phyloP scores from a whole-genome alignment of 1,284 basidiomycete genomes.

The Kalmanozyma brasiliensis region DNA sequence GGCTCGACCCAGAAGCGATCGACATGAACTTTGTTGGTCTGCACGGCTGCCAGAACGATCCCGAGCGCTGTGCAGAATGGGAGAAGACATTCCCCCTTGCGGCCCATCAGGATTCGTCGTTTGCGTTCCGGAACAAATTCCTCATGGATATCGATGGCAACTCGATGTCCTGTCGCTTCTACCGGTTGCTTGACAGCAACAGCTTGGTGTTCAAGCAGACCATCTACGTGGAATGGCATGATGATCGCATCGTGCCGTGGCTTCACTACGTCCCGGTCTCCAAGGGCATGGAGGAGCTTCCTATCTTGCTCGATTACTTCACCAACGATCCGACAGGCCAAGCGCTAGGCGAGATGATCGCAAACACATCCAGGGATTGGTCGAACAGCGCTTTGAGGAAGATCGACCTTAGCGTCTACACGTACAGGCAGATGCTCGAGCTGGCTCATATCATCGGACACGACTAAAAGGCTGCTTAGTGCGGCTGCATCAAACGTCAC shows the following conservation, averaged over 20 bases:
- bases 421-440: conserved; percentile 35
- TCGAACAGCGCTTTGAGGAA: conserved; percentile 14
- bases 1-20: conserved; percentile 6
- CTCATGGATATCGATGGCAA: conserved; percentile 35
- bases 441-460: conserved; percentile 30
- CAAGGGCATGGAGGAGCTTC: conserved; percentile 25
- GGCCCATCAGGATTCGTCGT: neutral
- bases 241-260: conserved; percentile 36
- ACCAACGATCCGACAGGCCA: conserved; percentile 15
- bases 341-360: conserved; percentile 16
- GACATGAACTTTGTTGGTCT: conserved; percentile 27
- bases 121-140: conserved; percentile 32
- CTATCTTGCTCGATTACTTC: conserved; percentile 29
- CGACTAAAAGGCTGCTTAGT: too few relatives aligned
- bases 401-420: conserved; percentile 26
- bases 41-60: conserved; percentile 1
- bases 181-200: conserved; percentile 41
- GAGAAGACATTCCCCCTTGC: conserved; percentile 8
- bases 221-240: conserved; percentile 35
- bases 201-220: conserved; percentile 43
- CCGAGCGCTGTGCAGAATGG: conserved; percentile 16
- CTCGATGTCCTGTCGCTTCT: conserved; percentile 39
- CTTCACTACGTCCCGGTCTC: conserved; percentile 38
- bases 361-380: conserved; percentile 10
- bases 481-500: too few relatives aligned